These are phyloP conservation scores for Fistulinella prunicolor DNA, from an alignment of 768 basidiomycete genomes.

Conservation along the genomic window DNA sequence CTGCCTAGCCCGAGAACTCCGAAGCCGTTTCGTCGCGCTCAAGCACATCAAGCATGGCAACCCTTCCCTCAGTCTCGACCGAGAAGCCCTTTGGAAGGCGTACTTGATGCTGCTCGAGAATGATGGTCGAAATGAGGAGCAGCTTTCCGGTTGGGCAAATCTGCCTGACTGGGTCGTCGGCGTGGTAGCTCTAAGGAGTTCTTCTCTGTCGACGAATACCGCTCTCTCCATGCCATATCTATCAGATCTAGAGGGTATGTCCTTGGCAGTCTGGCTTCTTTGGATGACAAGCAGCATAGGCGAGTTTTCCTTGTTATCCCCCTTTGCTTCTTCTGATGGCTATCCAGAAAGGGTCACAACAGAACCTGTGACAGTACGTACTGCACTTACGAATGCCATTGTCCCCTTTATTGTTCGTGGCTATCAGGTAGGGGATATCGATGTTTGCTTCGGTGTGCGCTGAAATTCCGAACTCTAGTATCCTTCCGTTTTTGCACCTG, in stretches of 20 bases:
- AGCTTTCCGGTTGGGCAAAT: slow-evolving; percentile 42
- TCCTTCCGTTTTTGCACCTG: slow-evolving; percentile 42
- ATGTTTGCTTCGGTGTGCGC: neutral
- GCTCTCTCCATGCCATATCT: slow-evolving; percentile 17
- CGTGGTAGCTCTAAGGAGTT: slow-evolving; percentile 12
- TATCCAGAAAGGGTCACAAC: slow-evolving; percentile 32
- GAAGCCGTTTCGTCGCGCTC: slow-evolving; percentile 40
- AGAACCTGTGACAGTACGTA: slow-evolving; percentile 30
- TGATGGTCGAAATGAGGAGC: slow-evolving; percentile 44
- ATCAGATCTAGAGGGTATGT: slow-evolving; percentile 34
- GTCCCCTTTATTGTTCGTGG: slow-evolving; percentile 42
- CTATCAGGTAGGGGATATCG: slow-evolving; percentile 33
- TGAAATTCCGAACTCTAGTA: slow-evolving; percentile 31
- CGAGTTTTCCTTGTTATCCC: slow-evolving; percentile 16
- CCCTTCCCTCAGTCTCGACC: slow-evolving; percentile 13
- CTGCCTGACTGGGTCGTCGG: slow-evolving; percentile 29
- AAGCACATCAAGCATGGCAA: slow-evolving; percentile 38
- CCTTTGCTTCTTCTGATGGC: slow-evolving; percentile 12
- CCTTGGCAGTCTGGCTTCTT: slow-evolving; percentile 44
- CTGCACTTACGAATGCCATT: slow-evolving; percentile 30
- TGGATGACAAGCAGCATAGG: slow-evolving; percentile 46
- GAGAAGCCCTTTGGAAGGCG: slow-evolving; percentile 51
- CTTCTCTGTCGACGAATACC: neutral
- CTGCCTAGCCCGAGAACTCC: slow-evolving; percentile 43
- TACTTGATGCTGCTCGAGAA: slow-evolving; percentile 55